A percentile compares a stretch with the other conserved stretches of the same genome.
Evolutionary conservation across 768 basidiomycete species (phyloP).

Genomic region (Boletus speciosus): DNA sequence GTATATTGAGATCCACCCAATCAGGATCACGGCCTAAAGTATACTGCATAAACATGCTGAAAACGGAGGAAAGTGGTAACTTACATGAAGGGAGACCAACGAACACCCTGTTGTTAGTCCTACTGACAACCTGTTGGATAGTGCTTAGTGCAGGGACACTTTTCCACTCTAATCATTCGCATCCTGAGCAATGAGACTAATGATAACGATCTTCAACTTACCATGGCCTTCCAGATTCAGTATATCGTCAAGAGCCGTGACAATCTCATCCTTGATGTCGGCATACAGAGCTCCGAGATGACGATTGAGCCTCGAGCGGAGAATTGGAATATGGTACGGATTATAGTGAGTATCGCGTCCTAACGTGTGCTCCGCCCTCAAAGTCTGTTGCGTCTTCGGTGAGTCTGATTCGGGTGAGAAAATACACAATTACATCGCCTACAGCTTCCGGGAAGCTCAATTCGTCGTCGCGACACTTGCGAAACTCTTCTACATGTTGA

Average conservation of each 20-base stretch:
- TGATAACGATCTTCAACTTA: background rate
- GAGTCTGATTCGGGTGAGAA: background rate
- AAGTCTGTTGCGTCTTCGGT: constrained; percentile 20
- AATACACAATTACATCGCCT: background rate
- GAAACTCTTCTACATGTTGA: constrained; percentile 38
- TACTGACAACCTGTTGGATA: constrained; percentile 4
- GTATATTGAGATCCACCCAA: constrained; percentile 31
- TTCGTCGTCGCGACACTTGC: constrained; percentile 37
- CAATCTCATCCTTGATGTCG: constrained; percentile 44
- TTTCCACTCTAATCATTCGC: constrained; percentile 12
- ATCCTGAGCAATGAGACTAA: background rate
- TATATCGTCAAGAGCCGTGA: constrained; percentile 36
- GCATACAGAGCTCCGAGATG: constrained; percentile 37
- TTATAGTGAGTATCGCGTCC: constrained; percentile 29
- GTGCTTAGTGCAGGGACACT: background rate
- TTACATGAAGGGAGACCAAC: constrained; percentile 18
- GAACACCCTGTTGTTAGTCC: constrained; percentile 6
- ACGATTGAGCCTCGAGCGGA: constrained; percentile 35
- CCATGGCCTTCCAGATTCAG: constrained; percentile 25
- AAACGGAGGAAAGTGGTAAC: background rate
- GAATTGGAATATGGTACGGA: constrained; percentile 30
- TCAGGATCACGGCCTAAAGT: constrained; percentile 18
- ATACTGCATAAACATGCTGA: background rate
- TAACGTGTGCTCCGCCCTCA: constrained; percentile 38
- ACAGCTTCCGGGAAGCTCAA: constrained; percentile 34